Evolutionary conservation across 306 rosid genomes (phyloP).

Genomic region (Fragaria ananassa): DNA sequence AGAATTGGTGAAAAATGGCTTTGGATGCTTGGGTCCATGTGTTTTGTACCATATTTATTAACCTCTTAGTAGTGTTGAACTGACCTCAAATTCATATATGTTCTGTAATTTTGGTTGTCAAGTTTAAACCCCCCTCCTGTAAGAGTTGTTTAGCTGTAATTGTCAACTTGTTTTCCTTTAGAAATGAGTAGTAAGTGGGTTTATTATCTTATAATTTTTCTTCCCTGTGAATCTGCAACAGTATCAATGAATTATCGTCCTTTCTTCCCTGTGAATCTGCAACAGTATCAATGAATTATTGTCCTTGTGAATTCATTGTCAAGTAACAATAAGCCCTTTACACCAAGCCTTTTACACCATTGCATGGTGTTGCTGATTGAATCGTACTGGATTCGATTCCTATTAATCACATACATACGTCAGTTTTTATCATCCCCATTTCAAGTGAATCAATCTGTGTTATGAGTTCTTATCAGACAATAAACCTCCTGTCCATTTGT

Average conservation of each 20-base stretch:
- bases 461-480: not conserved
- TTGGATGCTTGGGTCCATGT: conserved; percentile 42
- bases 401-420: not conserved
- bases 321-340: not conserved
- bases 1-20: conserved; percentile 20
- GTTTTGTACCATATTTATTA: conserved; percentile 71
- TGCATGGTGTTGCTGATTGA: not conserved
- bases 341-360: not conserved
- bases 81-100: conserved; percentile 33
- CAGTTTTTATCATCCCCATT: not conserved
- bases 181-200: conserved; percentile 32
- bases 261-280: not conserved
- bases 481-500: too few relatives aligned
- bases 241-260: not conserved
- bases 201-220: not conserved
- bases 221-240: not conserved
- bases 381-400: not conserved
- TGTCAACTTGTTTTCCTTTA: conserved; percentile 27
- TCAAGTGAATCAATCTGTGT: not conserved
- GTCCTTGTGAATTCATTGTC: not conserved
- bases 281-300: not conserved
- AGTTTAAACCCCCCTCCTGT: conserved; percentile 14
- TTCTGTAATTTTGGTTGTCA: conserved; percentile 27
- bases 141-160: conserved; percentile 35
- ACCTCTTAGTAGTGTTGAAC: conserved; percentile 44